Base-by-base conservation (phyloP, 305 asterid genomes). In the Solanum hybrid region DNA sequence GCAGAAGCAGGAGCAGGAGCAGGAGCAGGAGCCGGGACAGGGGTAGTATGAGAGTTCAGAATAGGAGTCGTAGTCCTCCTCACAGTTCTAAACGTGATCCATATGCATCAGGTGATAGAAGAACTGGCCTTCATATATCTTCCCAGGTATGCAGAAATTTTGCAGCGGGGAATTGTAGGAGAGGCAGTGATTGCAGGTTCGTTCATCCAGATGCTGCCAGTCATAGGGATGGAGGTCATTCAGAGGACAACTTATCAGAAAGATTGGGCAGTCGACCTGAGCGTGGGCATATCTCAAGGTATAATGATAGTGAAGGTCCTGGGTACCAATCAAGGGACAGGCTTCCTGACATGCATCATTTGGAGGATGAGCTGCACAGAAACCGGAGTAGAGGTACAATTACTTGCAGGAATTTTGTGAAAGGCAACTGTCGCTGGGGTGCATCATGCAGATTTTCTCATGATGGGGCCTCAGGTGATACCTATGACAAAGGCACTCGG, bases 361-460 rank as follows among this genome's bases (percentile, higher is more conserved):
- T 92, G 84, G 95, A 93, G 91, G 93, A 91, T 82, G 96, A 91
- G 66, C 94, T 91, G 17, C 91, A 89, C 88, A 92, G 91, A 66
- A 95, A 36, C 90, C 92, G 91, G 91, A 94, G 91, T 90, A 95
- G 93, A 91, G 93, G 82, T 89, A 87, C 92, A 80, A 82, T 94
- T 89, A 93, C 94, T 86, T 96, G 99, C 91, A 94, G 91, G 92
- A 94, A 95, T 87, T 93, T 95, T 77, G 22, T 92, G 85, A 95
- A 90, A 91, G 98, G 98, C 71, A 94, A 87, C 37, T 95, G 98
- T 89, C 94, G 94, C 51, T 96, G 96, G 98, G 99, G 97, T 84
- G 96, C 96, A 88, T 60, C 92, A n/a, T 97, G 99, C 94, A 93
- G 94, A 93, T 97, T 93, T 91, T 95, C 97, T 88, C 99, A 96